A percentile compares a stretch with the other conserved stretches of the same genome.
Evolutionary conservation across 1,139 yeast species (phyloP).

Genomic region (Yamadazyma membranifaciens): DNA sequence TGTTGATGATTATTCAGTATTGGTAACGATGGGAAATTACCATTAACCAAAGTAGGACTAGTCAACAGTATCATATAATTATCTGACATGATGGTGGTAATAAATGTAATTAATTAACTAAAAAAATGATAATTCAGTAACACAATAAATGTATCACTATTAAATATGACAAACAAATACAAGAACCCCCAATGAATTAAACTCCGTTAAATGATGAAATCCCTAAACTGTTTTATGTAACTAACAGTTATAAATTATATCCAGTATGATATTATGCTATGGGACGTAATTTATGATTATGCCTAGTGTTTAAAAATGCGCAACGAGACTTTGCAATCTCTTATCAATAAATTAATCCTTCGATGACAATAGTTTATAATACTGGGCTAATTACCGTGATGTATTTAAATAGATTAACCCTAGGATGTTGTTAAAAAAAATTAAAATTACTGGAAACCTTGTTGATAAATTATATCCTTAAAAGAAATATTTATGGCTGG

Average conservation of each 20-base stretch:
- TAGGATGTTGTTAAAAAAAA: no score
- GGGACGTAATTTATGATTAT: not conserved
- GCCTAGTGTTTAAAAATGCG: conserved; percentile 1
- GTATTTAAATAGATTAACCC: no score
- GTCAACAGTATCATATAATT: conserved; percentile 13
- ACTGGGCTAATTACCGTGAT: no score
- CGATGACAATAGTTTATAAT: no score
- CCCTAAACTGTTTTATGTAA: no score
- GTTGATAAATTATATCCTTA: conserved; percentile 1
- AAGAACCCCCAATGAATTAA: no score
- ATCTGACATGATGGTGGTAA: conserved; percentile 8
- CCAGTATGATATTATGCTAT: no score
- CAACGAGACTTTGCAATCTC: not conserved
- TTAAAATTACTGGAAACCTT: not conserved
- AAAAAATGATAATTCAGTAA: no score
- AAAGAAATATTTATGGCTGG: conserved; percentile 2
- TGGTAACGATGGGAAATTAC: not conserved
- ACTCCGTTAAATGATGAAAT: no score
- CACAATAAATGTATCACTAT: not conserved
- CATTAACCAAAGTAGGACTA: conserved; percentile 1
- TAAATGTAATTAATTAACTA: not conserved
- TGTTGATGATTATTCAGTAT: not conserved
- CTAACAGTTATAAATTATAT: no score
- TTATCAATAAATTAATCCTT: not conserved
- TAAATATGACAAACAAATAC: no score